These are phyloP conservation scores for Phoma sp. DNA, from an alignment of 2,329 filamentous ascomycete genomes.

Conservation along the genomic window DNA sequence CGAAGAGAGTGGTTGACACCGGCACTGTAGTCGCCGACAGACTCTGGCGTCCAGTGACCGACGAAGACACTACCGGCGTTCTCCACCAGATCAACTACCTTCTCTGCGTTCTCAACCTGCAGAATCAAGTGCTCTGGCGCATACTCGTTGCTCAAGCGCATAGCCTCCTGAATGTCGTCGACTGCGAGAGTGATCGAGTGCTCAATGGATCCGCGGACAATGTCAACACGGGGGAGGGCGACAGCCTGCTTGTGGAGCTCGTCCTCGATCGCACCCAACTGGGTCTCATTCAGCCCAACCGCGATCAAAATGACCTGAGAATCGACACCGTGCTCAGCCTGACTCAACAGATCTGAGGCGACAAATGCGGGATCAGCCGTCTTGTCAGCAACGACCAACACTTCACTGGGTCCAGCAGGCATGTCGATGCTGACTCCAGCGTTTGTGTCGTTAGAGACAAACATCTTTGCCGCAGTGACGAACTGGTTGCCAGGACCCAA, in stretches of 20 bases:
- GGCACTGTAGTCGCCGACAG: constrained; percentile 96
- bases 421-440: constrained; percentile 97
- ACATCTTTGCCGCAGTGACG: constrained; percentile 98
- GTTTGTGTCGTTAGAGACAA: constrained; percentile 95
- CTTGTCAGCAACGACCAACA: constrained; percentile 92
- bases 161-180: constrained; percentile 75
- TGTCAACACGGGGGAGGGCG: constrained; percentile 87
- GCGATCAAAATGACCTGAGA: constrained; percentile 93
- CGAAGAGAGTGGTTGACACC: constrained; percentile 97
- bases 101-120: constrained; percentile 78
- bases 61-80: constrained; percentile 97
- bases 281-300: constrained; percentile 73
- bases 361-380: constrained; percentile 91
- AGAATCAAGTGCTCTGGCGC: constrained; percentile 96
- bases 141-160: constrained; percentile 87
- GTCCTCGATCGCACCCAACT: constrained; percentile 84
- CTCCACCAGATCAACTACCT: constrained; percentile 77
- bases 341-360: constrained; percentile 89
- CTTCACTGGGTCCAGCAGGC: constrained; percentile 95
- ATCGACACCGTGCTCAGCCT: constrained; percentile 96
- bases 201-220: constrained; percentile 85
- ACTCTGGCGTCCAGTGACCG: constrained; percentile 95
- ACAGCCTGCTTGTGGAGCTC: constrained; percentile 88
- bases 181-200: constrained; percentile 89
- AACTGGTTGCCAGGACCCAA: constrained; percentile 98